A percentile compares a stretch with the other conserved stretches of the same genome.
Evolutionary conservation across 2,329 filamentous ascomycete genomes (phyloP).

Genomic region (Paraphaeosphaeria sporulosa): DNA sequence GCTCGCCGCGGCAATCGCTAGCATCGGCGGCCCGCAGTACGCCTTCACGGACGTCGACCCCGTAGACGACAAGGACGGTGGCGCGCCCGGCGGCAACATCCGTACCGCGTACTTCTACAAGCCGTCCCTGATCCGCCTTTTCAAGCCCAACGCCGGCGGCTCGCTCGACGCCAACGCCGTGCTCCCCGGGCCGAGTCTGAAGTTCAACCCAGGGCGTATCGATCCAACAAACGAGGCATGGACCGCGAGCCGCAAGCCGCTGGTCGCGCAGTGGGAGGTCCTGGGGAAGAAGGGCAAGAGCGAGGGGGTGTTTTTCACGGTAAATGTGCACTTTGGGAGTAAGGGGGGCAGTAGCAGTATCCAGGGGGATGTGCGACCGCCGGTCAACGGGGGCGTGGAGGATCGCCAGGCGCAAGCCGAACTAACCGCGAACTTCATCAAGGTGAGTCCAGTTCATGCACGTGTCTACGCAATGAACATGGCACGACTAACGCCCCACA

Average conservation of each 20-base stretch:
- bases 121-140: constrained; percentile 65
- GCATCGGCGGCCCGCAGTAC: constrained; percentile 62
- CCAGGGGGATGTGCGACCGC: constrained; percentile 71
- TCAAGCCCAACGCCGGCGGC: constrained; percentile 64
- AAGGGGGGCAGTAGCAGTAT: constrained; percentile 72
- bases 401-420: constrained; percentile 65
- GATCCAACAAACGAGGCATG: constrained; percentile 69
- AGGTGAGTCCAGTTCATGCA: constrained; percentile 28
- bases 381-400: constrained; percentile 69
- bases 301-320: constrained; percentile 65
- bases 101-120: constrained; percentile 75
- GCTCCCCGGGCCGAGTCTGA: constrained; percentile 64
- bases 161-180: constrained; percentile 65
- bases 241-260: constrained; percentile 69
- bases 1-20: constrained; percentile 62
- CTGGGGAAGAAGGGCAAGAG: constrained; percentile 58
- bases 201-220: constrained; percentile 73
- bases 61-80: constrained; percentile 68
- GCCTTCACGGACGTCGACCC: constrained; percentile 67
- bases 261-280: constrained; percentile 71
- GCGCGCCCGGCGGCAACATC: constrained; percentile 75
- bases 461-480: constrained; percentile 1
- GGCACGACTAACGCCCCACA: constrained; percentile 30
- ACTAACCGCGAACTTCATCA: constrained; percentile 59
- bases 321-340: constrained; percentile 73